Evolutionary conservation across 305 asterid species (phyloP).

Genomic region (Coffea humblotiana): DNA sequence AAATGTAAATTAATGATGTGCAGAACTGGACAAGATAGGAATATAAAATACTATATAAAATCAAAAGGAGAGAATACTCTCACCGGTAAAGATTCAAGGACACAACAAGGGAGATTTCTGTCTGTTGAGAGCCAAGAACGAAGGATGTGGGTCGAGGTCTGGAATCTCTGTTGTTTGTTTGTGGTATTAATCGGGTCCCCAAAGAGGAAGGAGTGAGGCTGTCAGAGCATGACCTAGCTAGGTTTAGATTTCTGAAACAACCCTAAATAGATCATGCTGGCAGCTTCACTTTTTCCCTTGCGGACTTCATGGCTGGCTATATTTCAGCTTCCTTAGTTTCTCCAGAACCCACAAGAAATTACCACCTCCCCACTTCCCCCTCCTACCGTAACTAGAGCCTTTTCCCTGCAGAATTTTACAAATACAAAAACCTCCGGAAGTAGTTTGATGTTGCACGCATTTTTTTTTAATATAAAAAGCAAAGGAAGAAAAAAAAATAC

Average conservation of each 20-base stretch:
- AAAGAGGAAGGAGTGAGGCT: slow-evolving; percentile 92
- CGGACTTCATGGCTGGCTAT: slow-evolving; percentile 5
- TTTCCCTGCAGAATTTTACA: not conserved
- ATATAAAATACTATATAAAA: no score
- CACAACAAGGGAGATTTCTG: not conserved
- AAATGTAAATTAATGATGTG: not conserved
- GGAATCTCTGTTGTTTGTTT: not conserved
- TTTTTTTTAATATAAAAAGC: no score
- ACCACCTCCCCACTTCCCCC: no score
- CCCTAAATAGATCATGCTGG: slow-evolving; percentile 94
- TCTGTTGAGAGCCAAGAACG: not conserved
- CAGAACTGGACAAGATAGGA: no score
- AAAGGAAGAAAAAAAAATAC: no score
- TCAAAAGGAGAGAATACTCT: not conserved
- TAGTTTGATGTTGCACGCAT: no score
- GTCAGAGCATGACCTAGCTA: slow-evolving; percentile 86
- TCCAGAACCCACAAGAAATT: not conserved
- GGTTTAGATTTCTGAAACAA: slow-evolving; percentile 21
- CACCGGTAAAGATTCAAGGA: not conserved
- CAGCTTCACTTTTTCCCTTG: slow-evolving; percentile 96
- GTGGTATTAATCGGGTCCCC: slow-evolving; percentile 24
- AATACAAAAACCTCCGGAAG: no score
- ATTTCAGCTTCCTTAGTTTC: not conserved
- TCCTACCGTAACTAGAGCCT: no score
- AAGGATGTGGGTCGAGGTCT: not conserved